Evolutionary conservation across 2,329 filamentous ascomycete species (phyloP).

Genomic region (Apiospora phragmitis): DNA sequence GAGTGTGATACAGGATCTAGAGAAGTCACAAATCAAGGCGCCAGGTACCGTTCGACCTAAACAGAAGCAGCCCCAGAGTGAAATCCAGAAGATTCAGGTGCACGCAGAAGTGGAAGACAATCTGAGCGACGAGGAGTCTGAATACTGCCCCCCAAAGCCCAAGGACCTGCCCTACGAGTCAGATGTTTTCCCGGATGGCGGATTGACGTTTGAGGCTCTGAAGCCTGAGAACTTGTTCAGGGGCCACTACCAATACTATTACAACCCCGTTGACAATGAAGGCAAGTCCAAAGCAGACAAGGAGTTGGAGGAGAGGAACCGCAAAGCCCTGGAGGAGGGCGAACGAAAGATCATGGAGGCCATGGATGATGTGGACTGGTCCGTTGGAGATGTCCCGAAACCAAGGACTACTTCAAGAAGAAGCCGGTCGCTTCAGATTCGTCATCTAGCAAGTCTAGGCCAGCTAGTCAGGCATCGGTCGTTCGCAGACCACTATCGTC

Average conservation of each 20-base stretch:
- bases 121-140: slow-evolving; percentile 70
- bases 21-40: slow-evolving; percentile 62
- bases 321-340: slow-evolving; percentile 53
- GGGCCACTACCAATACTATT: slow-evolving; percentile 62
- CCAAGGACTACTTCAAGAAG: slow-evolving; percentile 37
- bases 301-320: slow-evolving; percentile 56
- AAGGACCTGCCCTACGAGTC: slow-evolving; percentile 68
- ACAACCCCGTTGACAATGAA: slow-evolving; percentile 65
- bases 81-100: slow-evolving; percentile 61
- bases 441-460: slow-evolving; percentile 15
- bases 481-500: slow-evolving; percentile 44
- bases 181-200: slow-evolving; percentile 63
- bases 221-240: slow-evolving; percentile 60
- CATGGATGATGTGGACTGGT: slow-evolving; percentile 63
- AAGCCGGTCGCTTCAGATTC: slow-evolving; percentile 26
- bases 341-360: slow-evolving; percentile 69
- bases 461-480: slow-evolving; percentile 1
- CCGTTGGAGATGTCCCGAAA: slow-evolving; percentile 57
- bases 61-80: slow-evolving; percentile 52
- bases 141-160: slow-evolving; percentile 82
- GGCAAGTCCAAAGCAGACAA: slow-evolving; percentile 64
- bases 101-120: slow-evolving; percentile 53
- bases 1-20: slow-evolving; percentile 50
- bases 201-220: slow-evolving; percentile 57
- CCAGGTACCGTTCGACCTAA: slow-evolving; percentile 59